phyloP scores from a whole-genome alignment of 2,329 filamentous ascomycete species.

The Lasiodiplodia theobromae region DNA sequence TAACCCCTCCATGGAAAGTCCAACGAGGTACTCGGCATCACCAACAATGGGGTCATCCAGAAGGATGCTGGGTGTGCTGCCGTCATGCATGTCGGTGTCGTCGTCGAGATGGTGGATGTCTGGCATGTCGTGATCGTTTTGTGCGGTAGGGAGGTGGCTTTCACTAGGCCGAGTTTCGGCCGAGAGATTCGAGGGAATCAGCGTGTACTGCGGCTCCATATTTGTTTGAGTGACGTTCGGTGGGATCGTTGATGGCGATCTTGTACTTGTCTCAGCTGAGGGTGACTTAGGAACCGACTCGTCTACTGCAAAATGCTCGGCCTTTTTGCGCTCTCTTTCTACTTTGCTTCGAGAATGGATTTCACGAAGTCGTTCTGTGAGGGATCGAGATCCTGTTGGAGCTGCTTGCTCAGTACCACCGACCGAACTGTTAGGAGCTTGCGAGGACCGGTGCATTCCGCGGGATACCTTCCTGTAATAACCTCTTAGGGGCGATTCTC shows the following conservation, averaged over 20 bases:
- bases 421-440: background rate
- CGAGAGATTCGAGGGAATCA: constrained; percentile 14
- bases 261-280: constrained; percentile 1
- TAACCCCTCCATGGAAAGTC: constrained; percentile 26
- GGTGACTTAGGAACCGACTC: background rate
- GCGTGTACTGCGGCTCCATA: constrained; percentile 15
- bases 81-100: constrained; percentile 13
- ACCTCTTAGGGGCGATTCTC: background rate
- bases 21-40: constrained; percentile 24
- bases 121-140: background rate
- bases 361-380: constrained; percentile 14
- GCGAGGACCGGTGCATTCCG: constrained; percentile 15
- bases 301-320: background rate
- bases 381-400: background rate
- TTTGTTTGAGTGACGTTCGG: background rate
- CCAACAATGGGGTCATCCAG: constrained; percentile 9
- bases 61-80: background rate
- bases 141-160: background rate
- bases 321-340: constrained; percentile 14
- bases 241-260: constrained; percentile 15
- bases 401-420: background rate
- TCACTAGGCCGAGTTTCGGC: background rate
- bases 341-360: background rate
- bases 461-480: background rate
- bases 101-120: background rate